A percentile compares a stretch with the other conserved stretches of the same genome.
Conservation (phyloP, 345 rosid species). For the Eucalyptus erythrocorys region DNA sequence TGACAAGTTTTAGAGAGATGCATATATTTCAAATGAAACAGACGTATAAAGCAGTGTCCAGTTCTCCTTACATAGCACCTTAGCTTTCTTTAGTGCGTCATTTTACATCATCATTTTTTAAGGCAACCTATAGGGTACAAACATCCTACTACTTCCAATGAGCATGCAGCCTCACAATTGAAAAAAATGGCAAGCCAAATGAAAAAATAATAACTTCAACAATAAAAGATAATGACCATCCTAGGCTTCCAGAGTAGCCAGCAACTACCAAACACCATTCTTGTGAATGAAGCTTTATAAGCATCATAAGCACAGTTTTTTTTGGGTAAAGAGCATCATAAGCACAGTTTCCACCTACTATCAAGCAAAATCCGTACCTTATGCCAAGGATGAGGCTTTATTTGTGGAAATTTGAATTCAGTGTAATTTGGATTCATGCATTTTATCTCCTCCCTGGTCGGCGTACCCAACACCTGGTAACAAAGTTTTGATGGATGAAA, state of each 20-base stretch:
- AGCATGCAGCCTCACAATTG: neutral
- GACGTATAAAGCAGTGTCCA: neutral
- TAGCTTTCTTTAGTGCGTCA: neutral
- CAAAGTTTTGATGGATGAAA: neutral
- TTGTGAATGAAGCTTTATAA: neutral
- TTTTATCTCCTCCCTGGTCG: constrained; percentile 95
- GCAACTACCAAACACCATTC: neutral
- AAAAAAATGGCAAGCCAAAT: neutral
- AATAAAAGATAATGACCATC: neutral
- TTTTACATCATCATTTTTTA: neutral
- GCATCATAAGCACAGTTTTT: neutral
- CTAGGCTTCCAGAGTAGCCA: neutral
- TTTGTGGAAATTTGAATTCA: constrained; percentile 88
- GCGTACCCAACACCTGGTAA: constrained; percentile 84
- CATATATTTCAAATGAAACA: neutral
- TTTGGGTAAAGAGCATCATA: too few species aligned
- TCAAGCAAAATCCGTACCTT: constrained; percentile 31
- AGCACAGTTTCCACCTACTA: neutral
- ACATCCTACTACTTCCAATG: neutral
- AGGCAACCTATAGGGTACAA: neutral
- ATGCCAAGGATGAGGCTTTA: constrained; percentile 97
- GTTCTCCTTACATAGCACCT: neutral
- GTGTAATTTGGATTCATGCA: constrained; percentile 99
- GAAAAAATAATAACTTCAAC: neutral
- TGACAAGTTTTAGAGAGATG: neutral